Conservation (phyloP, 139 green algal species). For the Edaphochlamys debaryana region DNA sequence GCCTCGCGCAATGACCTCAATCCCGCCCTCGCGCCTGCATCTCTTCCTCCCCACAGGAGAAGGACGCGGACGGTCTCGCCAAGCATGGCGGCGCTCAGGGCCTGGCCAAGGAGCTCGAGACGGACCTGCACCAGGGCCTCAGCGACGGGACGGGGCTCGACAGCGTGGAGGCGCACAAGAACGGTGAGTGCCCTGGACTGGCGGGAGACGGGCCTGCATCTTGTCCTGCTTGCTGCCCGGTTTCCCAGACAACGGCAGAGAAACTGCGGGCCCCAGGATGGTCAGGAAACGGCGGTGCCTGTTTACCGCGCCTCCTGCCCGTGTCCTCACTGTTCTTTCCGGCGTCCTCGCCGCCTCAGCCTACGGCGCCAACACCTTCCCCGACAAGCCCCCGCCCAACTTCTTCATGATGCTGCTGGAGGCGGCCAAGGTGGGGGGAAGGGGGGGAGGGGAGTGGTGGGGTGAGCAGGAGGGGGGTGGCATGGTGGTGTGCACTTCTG, state of each 20-base stretch:
- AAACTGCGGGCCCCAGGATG: too few species aligned
- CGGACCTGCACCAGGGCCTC: slow-evolving; percentile 62
- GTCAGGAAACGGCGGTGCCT: too few species aligned
- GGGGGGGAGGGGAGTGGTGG: too few species aligned
- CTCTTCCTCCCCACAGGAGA: slow-evolving; percentile 63
- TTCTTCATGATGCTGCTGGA: slow-evolving; percentile 79
- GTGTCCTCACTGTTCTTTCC: too few species aligned
- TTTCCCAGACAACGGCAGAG: too few species aligned
- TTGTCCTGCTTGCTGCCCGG: too few species aligned
- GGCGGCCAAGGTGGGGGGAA: slow-evolving; percentile 67
- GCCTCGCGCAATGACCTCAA: not conserved
- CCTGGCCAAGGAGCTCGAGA: slow-evolving; percentile 60
- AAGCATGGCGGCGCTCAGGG: slow-evolving; percentile 67
- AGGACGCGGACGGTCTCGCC: slow-evolving; percentile 58
- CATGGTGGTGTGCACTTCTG: too few species aligned
- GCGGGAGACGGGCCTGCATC: too few species aligned
- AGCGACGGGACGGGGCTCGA: slow-evolving; percentile 22
- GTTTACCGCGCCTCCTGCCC: too few species aligned
- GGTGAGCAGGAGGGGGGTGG: too few species aligned
- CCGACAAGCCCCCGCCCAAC: slow-evolving; percentile 48
- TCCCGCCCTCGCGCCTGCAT: not conserved
- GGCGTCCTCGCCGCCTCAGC: too few species aligned
- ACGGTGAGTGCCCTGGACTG: too few species aligned
- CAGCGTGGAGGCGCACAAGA: slow-evolving; percentile 38
- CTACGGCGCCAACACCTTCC: slow-evolving; percentile 37